These are phyloP conservation scores for Psidium friedrichsthalianum DNA, from an alignment of 345 rosid genomes.

Conservation along the genomic window DNA sequence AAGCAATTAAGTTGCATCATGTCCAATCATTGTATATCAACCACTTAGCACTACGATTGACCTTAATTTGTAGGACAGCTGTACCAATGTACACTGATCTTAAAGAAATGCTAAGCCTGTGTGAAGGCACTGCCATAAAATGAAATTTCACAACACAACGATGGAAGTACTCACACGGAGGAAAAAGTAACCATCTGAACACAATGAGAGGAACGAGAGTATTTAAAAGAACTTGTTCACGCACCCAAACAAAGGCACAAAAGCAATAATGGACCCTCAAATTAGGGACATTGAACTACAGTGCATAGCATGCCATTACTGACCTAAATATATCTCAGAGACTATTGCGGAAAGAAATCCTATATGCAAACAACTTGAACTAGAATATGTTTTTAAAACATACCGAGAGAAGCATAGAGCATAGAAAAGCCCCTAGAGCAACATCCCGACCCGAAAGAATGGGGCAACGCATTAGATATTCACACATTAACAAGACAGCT, in stretches of 20 bases:
- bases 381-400: slow-evolving; percentile 3
- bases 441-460: slow-evolving; percentile 68
- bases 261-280: background rate
- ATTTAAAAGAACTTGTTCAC: background rate
- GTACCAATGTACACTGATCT: background rate
- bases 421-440: slow-evolving; percentile 74
- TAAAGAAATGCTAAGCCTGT: background rate
- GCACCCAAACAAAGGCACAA: background rate
- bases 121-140: background rate
- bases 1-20: background rate
- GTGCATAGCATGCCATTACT: background rate
- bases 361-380: background rate
- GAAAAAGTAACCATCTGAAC: background rate
- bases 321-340: background rate
- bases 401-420: slow-evolving; percentile 80
- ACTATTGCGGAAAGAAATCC: background rate
- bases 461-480: slow-evolving; percentile 91
- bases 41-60: background rate
- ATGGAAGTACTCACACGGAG: background rate
- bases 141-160: background rate
- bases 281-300: background rate
- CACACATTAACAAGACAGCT: slow-evolving; percentile 70
- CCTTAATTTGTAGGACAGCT: background rate
- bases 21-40: background rate
- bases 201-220: background rate